Percentiles rank a stretch among this genome's conserved stretches.
Conservation (phyloP, 108 stramenopile species). For the Pseudonitzschia delicatissima region DNA sequence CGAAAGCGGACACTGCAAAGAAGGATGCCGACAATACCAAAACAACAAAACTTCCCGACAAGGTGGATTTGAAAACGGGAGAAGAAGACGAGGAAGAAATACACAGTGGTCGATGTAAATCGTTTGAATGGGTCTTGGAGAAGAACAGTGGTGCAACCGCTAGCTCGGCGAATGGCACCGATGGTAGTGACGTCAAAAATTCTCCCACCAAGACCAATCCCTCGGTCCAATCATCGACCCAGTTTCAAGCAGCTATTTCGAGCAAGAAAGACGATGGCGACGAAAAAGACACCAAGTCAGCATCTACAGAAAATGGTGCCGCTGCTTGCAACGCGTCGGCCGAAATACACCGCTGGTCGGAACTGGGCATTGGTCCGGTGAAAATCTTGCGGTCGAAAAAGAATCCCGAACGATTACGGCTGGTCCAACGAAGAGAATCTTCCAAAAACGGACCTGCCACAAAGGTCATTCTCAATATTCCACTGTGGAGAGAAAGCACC, state of each 20-base stretch:
- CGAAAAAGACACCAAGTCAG: slow-evolving; percentile 19
- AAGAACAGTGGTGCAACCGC: neutral
- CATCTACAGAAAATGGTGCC: slow-evolving; percentile 27
- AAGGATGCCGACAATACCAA: neutral
- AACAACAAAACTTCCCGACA: slow-evolving; percentile 14
- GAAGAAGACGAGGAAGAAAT: slow-evolving; percentile 63
- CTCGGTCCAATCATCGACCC: slow-evolving; percentile 27
- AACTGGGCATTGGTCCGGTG: slow-evolving; percentile 73
- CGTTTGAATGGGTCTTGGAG: slow-evolving; percentile 36
- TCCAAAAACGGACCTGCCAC: slow-evolving; percentile 52
- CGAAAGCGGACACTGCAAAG: neutral
- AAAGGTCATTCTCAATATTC: slow-evolving; percentile 62
- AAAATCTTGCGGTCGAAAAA: slow-evolving; percentile 41
- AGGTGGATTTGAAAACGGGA: slow-evolving; percentile 49
- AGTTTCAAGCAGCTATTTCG: slow-evolving; percentile 17
- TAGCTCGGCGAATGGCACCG: neutral
- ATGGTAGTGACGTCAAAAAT: slow-evolving; percentile 9
- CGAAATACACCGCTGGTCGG: slow-evolving; percentile 46
- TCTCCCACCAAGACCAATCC: neutral
- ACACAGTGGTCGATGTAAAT: slow-evolving; percentile 58
- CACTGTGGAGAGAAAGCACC: slow-evolving; percentile 41
- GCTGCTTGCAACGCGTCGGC: slow-evolving; percentile 7
- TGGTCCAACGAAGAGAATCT: slow-evolving; percentile 73
- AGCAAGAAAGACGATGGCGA: neutral
- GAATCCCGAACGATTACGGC: slow-evolving; percentile 25